Base-by-base conservation (phyloP, 441 rosid species). In the Eutrema salsugineum region DNA sequence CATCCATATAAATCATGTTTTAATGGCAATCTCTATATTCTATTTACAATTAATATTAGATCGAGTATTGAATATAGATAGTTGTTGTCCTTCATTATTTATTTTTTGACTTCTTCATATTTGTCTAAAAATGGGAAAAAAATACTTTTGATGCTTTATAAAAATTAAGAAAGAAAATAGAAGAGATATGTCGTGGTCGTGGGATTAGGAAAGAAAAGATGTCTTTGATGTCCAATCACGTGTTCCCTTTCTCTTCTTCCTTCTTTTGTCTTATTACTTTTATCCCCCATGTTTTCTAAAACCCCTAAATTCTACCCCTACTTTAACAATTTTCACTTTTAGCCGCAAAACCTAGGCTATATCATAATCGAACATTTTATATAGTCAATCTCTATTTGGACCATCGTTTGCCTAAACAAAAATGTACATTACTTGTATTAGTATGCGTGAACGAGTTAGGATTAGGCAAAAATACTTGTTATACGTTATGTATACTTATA, bases 181-280 rank as follows among this genome's bases (percentile, higher is more conserved):
- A 66, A 39, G 60, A 66, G 55, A 59, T 11, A 40, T 50, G 72
- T 58, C 39, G 46, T 73, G 47, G 67, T 73, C 67, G 38, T 73
- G 54, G 19, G 54, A 59, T 67, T 57, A 58, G 2, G 77, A 64
- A 64, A 65, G 58, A 64, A 64, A 55, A 64, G 6, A 54, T 64
- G 77, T n/a, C 14, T 64, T 63, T 72, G 76, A 72, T 63, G 76
- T 63, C 65, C 57, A 72, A 39, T 72, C 77, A 72, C 77, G 77
- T 72, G 35, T 73, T 57, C 46, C 1, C 54, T 32, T 66, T 73
- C 54, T 40, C 67, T 73, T 73, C 66, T 73, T 66, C 62, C 15
- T 48, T 27, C 17, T 59, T 66, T 58, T 66, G 72, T 66, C 67
- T 5, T 46, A 38, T 72, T 64, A 64, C 54, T 65, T 48, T 32